Base-by-base conservation (phyloP, 805 yeast genomes). In the Candida ficus region DNA sequence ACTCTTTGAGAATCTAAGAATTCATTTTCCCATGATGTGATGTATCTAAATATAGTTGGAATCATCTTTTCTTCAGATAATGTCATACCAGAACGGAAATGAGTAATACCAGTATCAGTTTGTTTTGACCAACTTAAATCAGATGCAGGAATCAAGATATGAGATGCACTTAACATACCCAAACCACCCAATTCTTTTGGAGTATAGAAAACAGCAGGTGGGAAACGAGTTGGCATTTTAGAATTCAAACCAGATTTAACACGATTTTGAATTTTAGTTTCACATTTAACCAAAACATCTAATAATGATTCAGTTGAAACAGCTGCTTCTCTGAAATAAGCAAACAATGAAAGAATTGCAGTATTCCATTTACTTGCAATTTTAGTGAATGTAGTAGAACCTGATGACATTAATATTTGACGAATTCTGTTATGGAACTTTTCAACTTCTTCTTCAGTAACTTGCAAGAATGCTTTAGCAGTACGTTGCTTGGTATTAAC, bases 131-230 rank as follows among this genome's bases (percentile, higher is more conserved):
- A 91, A 39, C 83, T 71, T 46, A 91, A 64, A 60, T 93, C 99
- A 6, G 95, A 82, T 0, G 95, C 84, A 0, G 99, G 99, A 49
- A 93, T 93, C 47, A 93, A 68, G 37, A 93, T 87, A 59, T 93
- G 99, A 12, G 96, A 87, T 0, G 98, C 98, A 69, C 96, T 86
- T 20, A 93, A 67, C 99, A 93, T 93, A 20, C 99, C 99, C 33
- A 93, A 66, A 33, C 99, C 99, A 37, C 99, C 99, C 4, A 93
- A 66, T 59, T 93, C 99, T 52, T 90, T 91, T 0, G 99, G 99
- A 0, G 99, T 89, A 58, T 93, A 93, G 55, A 93, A 93, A 0
- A 93, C 99, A 4, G 97, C 97, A 0, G 99, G 99, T 4, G 99
- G 99, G 64, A 93, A 93, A 41, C 99, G 71, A 0, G 96, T 81